Conservation (phyloP, 495 filamentous ascomycete genomes). For the Clohesyomyces aquaticus region DNA sequence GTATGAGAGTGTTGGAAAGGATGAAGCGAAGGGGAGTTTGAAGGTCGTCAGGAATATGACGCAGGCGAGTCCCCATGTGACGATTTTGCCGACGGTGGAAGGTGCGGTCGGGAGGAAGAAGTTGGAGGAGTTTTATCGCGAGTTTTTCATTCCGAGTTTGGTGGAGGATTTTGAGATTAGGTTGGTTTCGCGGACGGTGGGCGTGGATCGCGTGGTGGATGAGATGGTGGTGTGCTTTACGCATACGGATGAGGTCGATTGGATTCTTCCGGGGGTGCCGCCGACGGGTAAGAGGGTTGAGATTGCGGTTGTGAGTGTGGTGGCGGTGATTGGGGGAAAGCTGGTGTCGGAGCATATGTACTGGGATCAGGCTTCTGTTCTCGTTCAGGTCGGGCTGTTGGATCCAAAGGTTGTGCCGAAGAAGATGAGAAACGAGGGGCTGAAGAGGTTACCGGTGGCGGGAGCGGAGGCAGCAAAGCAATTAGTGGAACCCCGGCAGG, state of each 20-base stretch:
- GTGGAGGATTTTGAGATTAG: constrained; percentile 43
- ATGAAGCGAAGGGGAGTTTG: constrained; percentile 38
- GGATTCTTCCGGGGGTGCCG: constrained; percentile 48
- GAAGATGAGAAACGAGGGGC: constrained; percentile 39
- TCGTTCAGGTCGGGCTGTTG: constrained; percentile 46
- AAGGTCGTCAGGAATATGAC: constrained; percentile 45
- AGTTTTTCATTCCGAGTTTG: constrained; percentile 46
- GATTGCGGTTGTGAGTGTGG: constrained; percentile 45
- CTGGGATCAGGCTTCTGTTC: constrained; percentile 49
- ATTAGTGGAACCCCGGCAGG: constrained; percentile 36
- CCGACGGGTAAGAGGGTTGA: constrained; percentile 46
- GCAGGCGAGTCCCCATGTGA: constrained; percentile 44
- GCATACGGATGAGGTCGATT: constrained; percentile 47
- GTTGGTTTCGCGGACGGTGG: constrained; percentile 45
- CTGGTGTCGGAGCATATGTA: constrained; percentile 49
- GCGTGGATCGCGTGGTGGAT: constrained; percentile 47
- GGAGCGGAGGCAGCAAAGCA: constrained; percentile 44
- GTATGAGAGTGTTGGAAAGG: constrained; percentile 25
- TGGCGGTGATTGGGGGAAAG: constrained; percentile 45
- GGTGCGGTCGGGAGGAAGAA: constrained; percentile 45
- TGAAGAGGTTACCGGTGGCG: constrained; percentile 43
- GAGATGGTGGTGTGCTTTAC: constrained; percentile 48
- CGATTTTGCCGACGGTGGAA: constrained; percentile 44
- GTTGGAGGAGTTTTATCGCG: constrained; percentile 45
- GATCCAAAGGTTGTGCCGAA: constrained; percentile 47